These are phyloP conservation scores for Collybia sp. DNA, from an alignment of 768 basidiomycete species.

Conservation along the genomic window DNA sequence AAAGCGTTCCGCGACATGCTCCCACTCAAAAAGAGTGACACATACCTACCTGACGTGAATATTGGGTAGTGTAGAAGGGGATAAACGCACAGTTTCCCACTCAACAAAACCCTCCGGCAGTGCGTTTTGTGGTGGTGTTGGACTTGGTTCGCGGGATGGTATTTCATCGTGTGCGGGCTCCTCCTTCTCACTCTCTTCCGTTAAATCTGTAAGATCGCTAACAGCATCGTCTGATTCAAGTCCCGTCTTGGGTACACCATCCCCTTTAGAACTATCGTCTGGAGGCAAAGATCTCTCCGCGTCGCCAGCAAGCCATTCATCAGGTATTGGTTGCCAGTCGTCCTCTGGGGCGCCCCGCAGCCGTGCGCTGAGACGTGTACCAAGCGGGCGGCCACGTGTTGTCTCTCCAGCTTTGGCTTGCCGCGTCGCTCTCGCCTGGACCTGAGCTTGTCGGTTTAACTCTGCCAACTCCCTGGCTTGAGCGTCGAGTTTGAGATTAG, in stretches of 20 bases:
- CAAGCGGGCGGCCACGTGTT: conserved; percentile 29
- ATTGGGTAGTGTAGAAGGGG: not conserved
- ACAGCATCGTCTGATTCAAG: conserved; percentile 58
- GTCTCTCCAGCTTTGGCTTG: conserved; percentile 3
- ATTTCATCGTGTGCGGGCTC: conserved; percentile 5
- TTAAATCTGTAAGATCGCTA: conserved; percentile 75
- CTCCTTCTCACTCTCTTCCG: conserved; percentile 35
- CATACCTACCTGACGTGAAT: conserved; percentile 54
- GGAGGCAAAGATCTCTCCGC: not conserved
- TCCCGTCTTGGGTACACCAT: conserved; percentile 38
- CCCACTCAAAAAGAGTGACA: conserved; percentile 82
- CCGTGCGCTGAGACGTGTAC: conserved; percentile 65
- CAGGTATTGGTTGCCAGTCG: conserved; percentile 77
- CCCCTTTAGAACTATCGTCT: conserved; percentile 5
- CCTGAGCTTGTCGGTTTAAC: conserved; percentile 47
- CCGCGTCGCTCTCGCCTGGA: conserved; percentile 10
- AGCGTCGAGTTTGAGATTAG: conserved; percentile 62
- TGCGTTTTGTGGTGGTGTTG: conserved; percentile 4
- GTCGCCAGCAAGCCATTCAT: conserved; percentile 56
- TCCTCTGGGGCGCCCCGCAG: conserved; percentile 54
- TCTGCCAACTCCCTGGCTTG: conserved; percentile 68
- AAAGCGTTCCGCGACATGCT: conserved; percentile 70
- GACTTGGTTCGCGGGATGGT: conserved; percentile 8
- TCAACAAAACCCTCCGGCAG: conserved; percentile 62
- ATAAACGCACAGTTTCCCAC: conserved; percentile 79